Conservation (phyloP, 1,284 basidiomycete genomes). For the Moesziomyces aphidis region DNA sequence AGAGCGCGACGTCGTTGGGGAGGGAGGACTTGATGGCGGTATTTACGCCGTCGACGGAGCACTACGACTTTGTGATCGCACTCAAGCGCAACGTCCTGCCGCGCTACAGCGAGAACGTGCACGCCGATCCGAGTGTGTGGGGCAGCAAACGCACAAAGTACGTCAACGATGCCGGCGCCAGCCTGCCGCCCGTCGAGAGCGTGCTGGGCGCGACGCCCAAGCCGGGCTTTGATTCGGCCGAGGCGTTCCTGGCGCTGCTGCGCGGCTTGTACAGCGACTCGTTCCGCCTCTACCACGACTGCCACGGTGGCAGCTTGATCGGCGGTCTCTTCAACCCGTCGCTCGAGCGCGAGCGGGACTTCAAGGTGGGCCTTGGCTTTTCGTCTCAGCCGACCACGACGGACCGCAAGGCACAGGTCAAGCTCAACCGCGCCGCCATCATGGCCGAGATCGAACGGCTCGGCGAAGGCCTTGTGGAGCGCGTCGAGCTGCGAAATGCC, state of each 20-base stretch:
- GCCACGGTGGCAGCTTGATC: slow-evolving; percentile 79
- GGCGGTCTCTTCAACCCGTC: slow-evolving; percentile 88
- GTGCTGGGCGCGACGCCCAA: slow-evolving; percentile 50
- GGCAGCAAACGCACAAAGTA: slow-evolving; percentile 69
- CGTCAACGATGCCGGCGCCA: slow-evolving; percentile 69
- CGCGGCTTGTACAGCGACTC: slow-evolving; percentile 82
- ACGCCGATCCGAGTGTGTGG: slow-evolving; percentile 46
- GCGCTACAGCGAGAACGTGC: slow-evolving; percentile 74
- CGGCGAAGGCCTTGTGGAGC: slow-evolving; percentile 77
- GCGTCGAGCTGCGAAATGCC: slow-evolving; percentile 23
- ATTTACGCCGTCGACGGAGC: slow-evolving; percentile 82
- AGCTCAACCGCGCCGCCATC: slow-evolving; percentile 78
- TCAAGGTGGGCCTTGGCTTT: slow-evolving; percentile 86
- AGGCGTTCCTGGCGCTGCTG: slow-evolving; percentile 74
- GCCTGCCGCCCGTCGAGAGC: slow-evolving; percentile 38
- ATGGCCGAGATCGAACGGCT: slow-evolving; percentile 83
- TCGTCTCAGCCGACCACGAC: slow-evolving; percentile 69
- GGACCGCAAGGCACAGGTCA: slow-evolving; percentile 68
- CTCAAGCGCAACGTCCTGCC: slow-evolving; percentile 77
- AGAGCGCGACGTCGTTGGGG: slow-evolving; percentile 51
- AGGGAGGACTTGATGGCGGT: slow-evolving; percentile 72
- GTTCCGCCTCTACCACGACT: slow-evolving; percentile 86
- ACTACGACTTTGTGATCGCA: slow-evolving; percentile 88
- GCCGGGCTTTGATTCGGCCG: slow-evolving; percentile 79
- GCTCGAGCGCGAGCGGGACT: slow-evolving; percentile 72